Evolutionary conservation across 208 protist species (phyloP).

Genomic region (Endotrypanum monterogeii): DNA sequence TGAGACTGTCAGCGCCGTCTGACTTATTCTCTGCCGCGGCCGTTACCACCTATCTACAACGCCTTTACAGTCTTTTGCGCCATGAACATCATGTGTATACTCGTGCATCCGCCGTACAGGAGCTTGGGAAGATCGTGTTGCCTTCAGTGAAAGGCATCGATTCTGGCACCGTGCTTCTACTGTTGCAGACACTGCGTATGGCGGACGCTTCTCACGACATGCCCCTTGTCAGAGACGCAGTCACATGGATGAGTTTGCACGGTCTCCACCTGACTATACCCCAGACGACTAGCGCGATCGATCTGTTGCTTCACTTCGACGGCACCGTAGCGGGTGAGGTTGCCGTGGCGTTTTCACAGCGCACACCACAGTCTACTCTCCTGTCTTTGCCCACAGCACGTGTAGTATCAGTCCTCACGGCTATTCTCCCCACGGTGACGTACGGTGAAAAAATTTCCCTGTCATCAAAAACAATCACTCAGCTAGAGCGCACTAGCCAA

Average conservation of each 20-base stretch:
- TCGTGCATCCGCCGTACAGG: not conserved
- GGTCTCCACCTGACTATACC: not conserved
- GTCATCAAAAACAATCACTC: not conserved
- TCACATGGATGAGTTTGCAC: constrained; percentile 42
- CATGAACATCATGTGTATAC: not conserved
- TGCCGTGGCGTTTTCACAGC: constrained; percentile 2
- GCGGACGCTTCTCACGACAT: constrained; percentile 29
- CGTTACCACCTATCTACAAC: constrained; percentile 15
- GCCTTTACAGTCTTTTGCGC: constrained; percentile 13
- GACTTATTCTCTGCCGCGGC: not conserved
- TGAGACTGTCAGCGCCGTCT: not conserved
- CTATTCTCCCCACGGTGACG: not conserved
- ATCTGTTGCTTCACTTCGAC: constrained; percentile 19
- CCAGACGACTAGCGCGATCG: constrained; percentile 4
- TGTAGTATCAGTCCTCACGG: constrained; percentile 3
- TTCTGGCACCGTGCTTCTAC: constrained; percentile 36
- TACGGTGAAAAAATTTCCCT: not conserved
- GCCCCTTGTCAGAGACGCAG: constrained; percentile 44
- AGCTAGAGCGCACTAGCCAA: not conserved
- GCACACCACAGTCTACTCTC: not conserved
- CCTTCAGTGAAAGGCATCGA: constrained; percentile 44
- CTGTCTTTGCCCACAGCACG: constrained; percentile 6
- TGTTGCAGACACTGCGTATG: constrained; percentile 42
- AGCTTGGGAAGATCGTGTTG: constrained; percentile 25
- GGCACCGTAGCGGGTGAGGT: constrained; percentile 7